These are phyloP conservation scores for Penicillium sp. DNA, from an alignment of 2,329 filamentous ascomycete species.

Conservation along the genomic window DNA sequence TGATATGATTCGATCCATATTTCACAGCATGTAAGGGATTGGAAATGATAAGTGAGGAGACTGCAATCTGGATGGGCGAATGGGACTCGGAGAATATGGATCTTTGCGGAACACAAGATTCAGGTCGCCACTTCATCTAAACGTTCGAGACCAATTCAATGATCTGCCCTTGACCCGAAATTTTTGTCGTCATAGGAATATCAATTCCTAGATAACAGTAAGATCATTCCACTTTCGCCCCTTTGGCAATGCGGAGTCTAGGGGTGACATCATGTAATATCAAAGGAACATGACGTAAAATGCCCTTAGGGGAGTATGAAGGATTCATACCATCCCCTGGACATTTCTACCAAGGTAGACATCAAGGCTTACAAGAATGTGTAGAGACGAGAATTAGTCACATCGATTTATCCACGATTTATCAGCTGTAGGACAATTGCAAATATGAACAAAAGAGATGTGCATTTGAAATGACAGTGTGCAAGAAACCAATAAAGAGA, in stretches of 20 bases:
- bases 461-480: conserved; percentile 16
- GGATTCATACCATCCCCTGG: background rate
- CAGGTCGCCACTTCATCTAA: background rate
- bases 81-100: too few relatives aligned
- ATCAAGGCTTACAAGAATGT: background rate
- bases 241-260: background rate
- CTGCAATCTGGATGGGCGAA: too few relatives aligned
- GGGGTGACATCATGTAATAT: background rate
- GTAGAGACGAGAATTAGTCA: background rate
- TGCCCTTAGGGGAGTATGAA: background rate
- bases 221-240: background rate
- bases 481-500: conserved; percentile 10
- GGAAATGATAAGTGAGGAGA: too few relatives aligned
- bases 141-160: background rate
- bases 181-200: background rate
- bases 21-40: too few relatives aligned
- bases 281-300: background rate
- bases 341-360: background rate
- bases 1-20: too few relatives aligned
- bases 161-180: background rate
- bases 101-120: too few relatives aligned
- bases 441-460: conserved; percentile 15
- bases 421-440: conserved; percentile 1
- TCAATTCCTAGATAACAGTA: background rate
- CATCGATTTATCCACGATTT: conserved; percentile 13